Base-by-base conservation (phyloP, 768 basidiomycete genomes). In the Solioccasus polychromus region DNA sequence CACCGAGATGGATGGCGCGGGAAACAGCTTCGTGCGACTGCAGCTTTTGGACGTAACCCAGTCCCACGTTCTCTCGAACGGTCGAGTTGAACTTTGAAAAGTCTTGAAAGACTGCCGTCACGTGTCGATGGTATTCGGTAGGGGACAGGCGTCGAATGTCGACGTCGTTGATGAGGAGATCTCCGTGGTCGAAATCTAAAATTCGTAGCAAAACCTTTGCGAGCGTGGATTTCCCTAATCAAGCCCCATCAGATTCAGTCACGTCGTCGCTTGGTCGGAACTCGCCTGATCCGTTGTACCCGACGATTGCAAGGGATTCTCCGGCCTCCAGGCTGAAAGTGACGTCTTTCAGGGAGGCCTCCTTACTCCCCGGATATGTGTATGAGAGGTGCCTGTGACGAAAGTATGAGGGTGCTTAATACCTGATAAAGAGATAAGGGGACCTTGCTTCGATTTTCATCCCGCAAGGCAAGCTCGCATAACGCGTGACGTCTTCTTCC, bases 21-120 rank as follows among this genome's bases (percentile, higher is more conserved):
- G 77, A 71, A 44, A 93, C 72, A 10, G 79, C 78, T 3, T 71
- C 66, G 14, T 74, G 72, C 41, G 78, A 75, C 28, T 73, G 68
- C 51, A 92, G 64, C 53, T 80, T 77, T 12, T 77, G 76, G 17
- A 92, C 78, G 54, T 76, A 79, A 17, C 92, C 91, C 3, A 93
- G 68, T n/a, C 91, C 92, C 23, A 92, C 82, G 60, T 94, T 94
- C 61, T 92, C 88, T 51, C 81, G 74, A 15, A 91, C 74, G 0
- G 88, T 82, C 5, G 83, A 75, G 57, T 80, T 83, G 61, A 86
- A 91, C 60, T 84, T 84, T 40, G 85, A 83, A 64, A 92, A 92
- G 34, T 83, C 83, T 64, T 94, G 92, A 65, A 94, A 88, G 17
- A 92, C 85, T 17, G 83, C 83, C n/a, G 86, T 82, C 12, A 82